A percentile compares a stretch with the other conserved stretches of the same genome.
phyloP scores from a whole-genome alignment of 1,139 yeast genomes.

The Debaryomyces udenii region DNA sequence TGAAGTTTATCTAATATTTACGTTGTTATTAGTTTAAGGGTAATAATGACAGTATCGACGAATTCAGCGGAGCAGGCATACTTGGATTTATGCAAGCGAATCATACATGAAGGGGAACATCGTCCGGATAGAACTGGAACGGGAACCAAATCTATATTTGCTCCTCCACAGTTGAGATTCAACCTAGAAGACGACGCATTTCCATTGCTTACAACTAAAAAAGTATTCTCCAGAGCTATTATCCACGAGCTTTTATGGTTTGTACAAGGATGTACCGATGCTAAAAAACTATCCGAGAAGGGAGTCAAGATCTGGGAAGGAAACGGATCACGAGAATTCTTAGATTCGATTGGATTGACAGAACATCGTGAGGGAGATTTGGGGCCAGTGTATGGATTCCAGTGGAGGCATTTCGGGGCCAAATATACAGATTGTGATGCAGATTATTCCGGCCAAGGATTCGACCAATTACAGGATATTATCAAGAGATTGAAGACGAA shows the following conservation, averaged over 20 bases:
- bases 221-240: constrained; percentile 87
- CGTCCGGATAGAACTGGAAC: constrained; percentile 98
- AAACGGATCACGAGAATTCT: constrained; percentile 91
- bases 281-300: constrained; percentile 70
- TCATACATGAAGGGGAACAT: constrained; percentile 81
- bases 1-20: no score
- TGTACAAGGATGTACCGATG: constrained; percentile 86
- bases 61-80: constrained; percentile 78
- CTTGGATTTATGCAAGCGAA: constrained; percentile 74
- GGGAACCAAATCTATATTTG: constrained; percentile 87
- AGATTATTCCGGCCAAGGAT: constrained; percentile 85
- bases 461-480: constrained; percentile 83
- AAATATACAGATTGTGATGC: constrained; percentile 82
- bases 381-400: constrained; percentile 98
- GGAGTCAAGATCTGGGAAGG: constrained; percentile 99
- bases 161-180: constrained; percentile 94
- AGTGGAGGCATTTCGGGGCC: constrained; percentile 99
- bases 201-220: constrained; percentile 91
- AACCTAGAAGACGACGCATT: constrained; percentile 69
- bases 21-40: no score
- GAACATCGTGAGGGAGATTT: constrained; percentile 89
- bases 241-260: constrained; percentile 93
- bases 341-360: constrained; percentile 79
- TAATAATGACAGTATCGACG: constrained; percentile 29
- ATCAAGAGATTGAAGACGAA: constrained; percentile 79